Evolutionary conservation across 2,329 filamentous ascomycete species (phyloP).

Genomic region (Emergomyces pasteurianus): DNA sequence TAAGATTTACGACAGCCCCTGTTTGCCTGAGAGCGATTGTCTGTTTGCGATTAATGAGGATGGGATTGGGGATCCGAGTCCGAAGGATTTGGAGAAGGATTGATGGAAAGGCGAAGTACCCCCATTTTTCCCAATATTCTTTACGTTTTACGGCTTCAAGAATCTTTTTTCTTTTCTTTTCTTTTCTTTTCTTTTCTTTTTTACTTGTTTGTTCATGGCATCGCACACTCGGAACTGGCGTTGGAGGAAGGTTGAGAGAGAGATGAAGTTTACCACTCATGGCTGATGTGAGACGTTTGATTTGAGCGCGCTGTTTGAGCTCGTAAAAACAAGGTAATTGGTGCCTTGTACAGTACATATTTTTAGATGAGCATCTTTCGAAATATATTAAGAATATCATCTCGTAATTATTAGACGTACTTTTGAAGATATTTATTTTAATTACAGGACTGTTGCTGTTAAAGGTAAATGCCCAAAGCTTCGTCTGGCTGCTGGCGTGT

Average conservation of each 20-base stretch:
- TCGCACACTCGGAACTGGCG: not conserved
- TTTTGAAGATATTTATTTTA: not conserved
- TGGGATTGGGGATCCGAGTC: constrained; percentile 87
- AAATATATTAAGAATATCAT: not conserved
- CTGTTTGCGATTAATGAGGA: constrained; percentile 96
- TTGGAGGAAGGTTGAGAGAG: not conserved
- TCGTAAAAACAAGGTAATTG: not conserved
- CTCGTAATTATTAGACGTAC: too few species aligned
- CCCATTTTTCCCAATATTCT: not conserved
- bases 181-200: too few species aligned
- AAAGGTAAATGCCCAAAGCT: too few species aligned
- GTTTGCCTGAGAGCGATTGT: constrained; percentile 89
- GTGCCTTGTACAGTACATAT: not conserved
- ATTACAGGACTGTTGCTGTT: not conserved
- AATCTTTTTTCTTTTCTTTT: not conserved
- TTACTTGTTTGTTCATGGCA: not conserved
- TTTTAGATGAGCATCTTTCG: not conserved
- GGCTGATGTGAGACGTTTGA: not conserved
- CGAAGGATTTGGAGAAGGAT: constrained; percentile 89
- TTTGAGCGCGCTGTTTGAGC: not conserved
- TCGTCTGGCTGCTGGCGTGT: not conserved
- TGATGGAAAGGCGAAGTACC: not conserved
- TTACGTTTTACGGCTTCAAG: not conserved
- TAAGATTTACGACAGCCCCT: constrained; percentile 98
- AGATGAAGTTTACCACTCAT: not conserved